Percentiles rank a stretch among this genome's conserved stretches.
phyloP scores from a whole-genome alignment of 148 eudicot genomes.

The Camellia sinensis region DNA sequence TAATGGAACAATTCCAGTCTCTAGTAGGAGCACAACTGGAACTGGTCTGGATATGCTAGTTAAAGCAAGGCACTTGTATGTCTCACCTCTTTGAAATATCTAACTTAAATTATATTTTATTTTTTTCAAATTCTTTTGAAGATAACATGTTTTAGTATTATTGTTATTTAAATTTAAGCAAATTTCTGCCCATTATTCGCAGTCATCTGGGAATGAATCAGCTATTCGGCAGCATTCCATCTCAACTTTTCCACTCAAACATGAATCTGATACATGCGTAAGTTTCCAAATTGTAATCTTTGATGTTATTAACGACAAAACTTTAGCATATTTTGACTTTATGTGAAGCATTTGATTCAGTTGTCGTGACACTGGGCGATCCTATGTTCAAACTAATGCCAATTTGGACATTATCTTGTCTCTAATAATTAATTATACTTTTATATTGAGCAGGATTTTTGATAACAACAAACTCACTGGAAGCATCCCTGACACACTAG shows the following conservation, averaged over 20 bases:
- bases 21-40: conserved; percentile 55
- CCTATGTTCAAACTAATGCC: not conserved
- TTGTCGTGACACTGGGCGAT: too few species aligned
- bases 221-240: conserved; percentile 63
- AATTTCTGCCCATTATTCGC: conserved; percentile 20
- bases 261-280: conserved; percentile 78
- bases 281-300: conserved; percentile 24
- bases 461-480: conserved; percentile 70
- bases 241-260: conserved; percentile 53
- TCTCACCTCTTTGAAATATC: conserved; percentile 6
- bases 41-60: conserved; percentile 54
- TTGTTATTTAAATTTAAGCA: not conserved
- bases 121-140: not conserved
- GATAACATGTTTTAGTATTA: not conserved
- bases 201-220: conserved; percentile 81
- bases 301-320: too few species aligned
- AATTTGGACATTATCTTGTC: not conserved
- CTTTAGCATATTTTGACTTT: too few species aligned
- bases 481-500: conserved; percentile 58
- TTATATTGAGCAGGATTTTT: conserved; percentile 49
- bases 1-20: conserved; percentile 70
- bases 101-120: not conserved
- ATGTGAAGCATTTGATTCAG: too few species aligned
- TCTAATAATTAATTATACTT: not conserved
- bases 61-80: conserved; percentile 77